Conservation (phyloP, 768 basidiomycete genomes). For the Sporobolomyces pararoseus region DNA sequence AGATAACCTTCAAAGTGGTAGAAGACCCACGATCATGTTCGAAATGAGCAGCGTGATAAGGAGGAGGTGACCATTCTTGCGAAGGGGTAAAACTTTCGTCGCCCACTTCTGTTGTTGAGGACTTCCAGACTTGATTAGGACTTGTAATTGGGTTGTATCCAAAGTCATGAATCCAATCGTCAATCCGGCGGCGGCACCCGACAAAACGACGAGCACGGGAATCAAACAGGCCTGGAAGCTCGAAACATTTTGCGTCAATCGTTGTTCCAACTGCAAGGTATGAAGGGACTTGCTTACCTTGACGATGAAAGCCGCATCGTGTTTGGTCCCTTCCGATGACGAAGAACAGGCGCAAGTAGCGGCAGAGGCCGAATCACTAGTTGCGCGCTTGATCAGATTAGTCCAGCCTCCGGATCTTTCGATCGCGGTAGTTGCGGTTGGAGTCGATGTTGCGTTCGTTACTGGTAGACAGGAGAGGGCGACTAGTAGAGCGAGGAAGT, state of each 20-base stretch:
- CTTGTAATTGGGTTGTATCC: conserved; percentile 86
- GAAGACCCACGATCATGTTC: conserved; percentile 23
- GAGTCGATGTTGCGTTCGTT: not conserved
- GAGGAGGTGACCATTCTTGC: conserved; percentile 74
- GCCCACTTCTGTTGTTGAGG: conserved; percentile 74
- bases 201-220: conserved; percentile 16
- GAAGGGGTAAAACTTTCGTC: conserved; percentile 77
- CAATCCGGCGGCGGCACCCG: conserved; percentile 52
- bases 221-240: conserved; percentile 3
- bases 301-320: conserved; percentile 6
- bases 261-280: too few relatives aligned
- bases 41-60: conserved; percentile 51
- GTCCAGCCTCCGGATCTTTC: not conserved
- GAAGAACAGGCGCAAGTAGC: conserved; percentile 1
- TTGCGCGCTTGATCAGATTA: not conserved
- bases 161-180: conserved; percentile 81
- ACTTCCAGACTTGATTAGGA: conserved; percentile 77
- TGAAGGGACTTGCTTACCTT: not conserved
- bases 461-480: not conserved
- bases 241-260: not conserved
- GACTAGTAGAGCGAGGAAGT: not conserved
- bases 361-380: not conserved
- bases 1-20: too few relatives aligned
- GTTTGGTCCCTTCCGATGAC: not conserved
- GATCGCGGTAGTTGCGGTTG: not conserved